These are phyloP conservation scores for Penicillium digitatum DNA, from an alignment of 2,329 filamentous ascomycete genomes.

Conservation along the genomic window DNA sequence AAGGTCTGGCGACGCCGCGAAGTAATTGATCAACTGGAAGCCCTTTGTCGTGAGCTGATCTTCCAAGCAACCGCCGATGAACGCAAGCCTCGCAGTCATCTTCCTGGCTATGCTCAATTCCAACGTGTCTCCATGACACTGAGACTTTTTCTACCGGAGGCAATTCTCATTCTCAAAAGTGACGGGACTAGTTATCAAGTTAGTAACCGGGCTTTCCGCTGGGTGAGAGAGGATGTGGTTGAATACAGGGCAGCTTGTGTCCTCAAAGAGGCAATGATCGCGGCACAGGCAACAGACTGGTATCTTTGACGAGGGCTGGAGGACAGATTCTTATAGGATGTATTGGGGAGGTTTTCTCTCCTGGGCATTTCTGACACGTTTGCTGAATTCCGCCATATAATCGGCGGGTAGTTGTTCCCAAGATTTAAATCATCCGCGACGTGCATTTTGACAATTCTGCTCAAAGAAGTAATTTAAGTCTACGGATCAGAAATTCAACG, in stretches of 20 bases:
- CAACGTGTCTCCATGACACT: not conserved
- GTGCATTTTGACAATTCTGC: too few species aligned
- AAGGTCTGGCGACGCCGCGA: not conserved
- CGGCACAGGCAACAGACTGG: not conserved
- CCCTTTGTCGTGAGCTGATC: not conserved
- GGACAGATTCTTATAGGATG: not conserved
- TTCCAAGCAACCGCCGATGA: not conserved
- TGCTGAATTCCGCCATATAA: too few species aligned
- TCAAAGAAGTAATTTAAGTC: not conserved
- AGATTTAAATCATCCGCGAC: too few species aligned
- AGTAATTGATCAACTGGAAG: not conserved
- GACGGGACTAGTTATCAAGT: not conserved
- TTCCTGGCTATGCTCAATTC: not conserved
- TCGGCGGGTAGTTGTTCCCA: too few species aligned
- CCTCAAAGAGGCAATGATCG: not conserved
- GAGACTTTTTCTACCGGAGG: not conserved
- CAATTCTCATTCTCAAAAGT: not conserved
- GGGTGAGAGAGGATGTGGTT: not conserved
- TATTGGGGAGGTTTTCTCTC: not conserved
- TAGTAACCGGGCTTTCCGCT: not conserved
- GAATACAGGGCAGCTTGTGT: not conserved
- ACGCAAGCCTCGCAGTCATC: not conserved
- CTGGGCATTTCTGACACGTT: too few species aligned
- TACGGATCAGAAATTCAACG: too few species aligned
- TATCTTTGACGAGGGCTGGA: not conserved